phyloP scores from a whole-genome alignment of 2,329 filamentous ascomycete species.

The Clarireedia sp. region DNA sequence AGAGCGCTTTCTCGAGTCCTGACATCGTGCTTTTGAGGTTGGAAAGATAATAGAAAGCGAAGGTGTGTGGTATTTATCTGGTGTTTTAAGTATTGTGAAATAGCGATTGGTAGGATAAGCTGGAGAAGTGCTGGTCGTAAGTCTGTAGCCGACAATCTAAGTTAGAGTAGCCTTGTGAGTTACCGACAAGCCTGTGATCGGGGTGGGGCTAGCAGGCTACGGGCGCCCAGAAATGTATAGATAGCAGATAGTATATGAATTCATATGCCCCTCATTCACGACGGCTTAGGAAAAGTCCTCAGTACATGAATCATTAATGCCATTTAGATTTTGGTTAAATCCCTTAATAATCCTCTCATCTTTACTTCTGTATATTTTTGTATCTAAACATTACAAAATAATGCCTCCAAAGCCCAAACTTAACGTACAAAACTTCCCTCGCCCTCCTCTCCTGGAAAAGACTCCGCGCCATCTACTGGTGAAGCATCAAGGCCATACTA shows the following conservation, averaged over 20 bases:
- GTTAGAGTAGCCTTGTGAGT: not conserved
- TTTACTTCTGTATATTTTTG: not conserved
- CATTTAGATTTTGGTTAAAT: too few species aligned
- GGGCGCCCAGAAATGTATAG: too few species aligned
- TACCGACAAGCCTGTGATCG: not conserved
- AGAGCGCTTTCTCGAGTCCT: conserved; percentile 52
- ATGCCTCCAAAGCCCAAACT: conserved; percentile 38
- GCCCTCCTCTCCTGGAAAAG: conserved; percentile 49
- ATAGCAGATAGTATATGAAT: too few species aligned
- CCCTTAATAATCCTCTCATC: not conserved
- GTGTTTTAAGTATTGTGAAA: not conserved
- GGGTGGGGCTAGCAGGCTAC: not conserved
- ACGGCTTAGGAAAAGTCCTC: too few species aligned
- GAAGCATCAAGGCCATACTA: conserved; percentile 44
- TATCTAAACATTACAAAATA: conserved; percentile 7
- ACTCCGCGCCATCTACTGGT: conserved; percentile 47
- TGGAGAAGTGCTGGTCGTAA: too few species aligned
- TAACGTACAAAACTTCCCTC: conserved; percentile 50
- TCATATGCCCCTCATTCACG: too few species aligned
- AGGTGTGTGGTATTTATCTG: not conserved
- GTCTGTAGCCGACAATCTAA: too few species aligned
- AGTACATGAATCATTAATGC: not conserved
- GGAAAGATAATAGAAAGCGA: not conserved
- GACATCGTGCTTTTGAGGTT: conserved; percentile 40
- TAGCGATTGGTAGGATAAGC: too few species aligned